Conservation (phyloP, 2,329 filamentous ascomycete genomes). For the Endoconidiophora laricicola region DNA sequence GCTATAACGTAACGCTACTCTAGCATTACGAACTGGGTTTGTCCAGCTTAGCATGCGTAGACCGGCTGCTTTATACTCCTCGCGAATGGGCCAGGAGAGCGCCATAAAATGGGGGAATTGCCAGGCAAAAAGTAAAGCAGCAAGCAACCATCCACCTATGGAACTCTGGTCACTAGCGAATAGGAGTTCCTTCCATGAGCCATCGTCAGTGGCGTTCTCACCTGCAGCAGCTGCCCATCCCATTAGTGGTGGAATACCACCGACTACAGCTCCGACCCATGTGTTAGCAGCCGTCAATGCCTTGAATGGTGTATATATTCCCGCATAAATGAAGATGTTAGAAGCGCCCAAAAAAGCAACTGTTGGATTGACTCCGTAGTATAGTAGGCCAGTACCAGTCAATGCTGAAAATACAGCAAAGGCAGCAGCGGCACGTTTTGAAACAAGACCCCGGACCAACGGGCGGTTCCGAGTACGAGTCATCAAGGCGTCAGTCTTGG, state of each 20-base stretch:
- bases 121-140: constrained; percentile 76
- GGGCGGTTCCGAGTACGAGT: constrained; percentile 80
- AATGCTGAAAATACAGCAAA: constrained; percentile 65
- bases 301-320: constrained; percentile 85
- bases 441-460: constrained; percentile 66
- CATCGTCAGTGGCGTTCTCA: constrained; percentile 61
- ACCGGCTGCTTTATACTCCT: constrained; percentile 65
- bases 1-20: constrained; percentile 79
- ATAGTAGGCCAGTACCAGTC: constrained; percentile 55
- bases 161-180: constrained; percentile 45
- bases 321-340: constrained; percentile 83
- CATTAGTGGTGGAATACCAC: constrained; percentile 90
- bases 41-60: constrained; percentile 68
- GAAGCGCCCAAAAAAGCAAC: constrained; percentile 68
- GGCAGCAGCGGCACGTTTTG: constrained; percentile 49
- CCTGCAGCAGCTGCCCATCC: constrained; percentile 92
- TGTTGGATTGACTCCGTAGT: constrained; percentile 85
- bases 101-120: constrained; percentile 98
- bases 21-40: constrained; percentile 67
- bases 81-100: constrained; percentile 70
- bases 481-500: constrained; percentile 81
- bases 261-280: constrained; percentile 85
- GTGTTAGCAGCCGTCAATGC: constrained; percentile 76
- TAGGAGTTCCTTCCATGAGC: constrained; percentile 62
- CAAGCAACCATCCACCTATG: constrained; percentile 77